Evolutionary conservation across 208 protist species (phyloP).

Genomic region (Crithidia acanthocephali): DNA sequence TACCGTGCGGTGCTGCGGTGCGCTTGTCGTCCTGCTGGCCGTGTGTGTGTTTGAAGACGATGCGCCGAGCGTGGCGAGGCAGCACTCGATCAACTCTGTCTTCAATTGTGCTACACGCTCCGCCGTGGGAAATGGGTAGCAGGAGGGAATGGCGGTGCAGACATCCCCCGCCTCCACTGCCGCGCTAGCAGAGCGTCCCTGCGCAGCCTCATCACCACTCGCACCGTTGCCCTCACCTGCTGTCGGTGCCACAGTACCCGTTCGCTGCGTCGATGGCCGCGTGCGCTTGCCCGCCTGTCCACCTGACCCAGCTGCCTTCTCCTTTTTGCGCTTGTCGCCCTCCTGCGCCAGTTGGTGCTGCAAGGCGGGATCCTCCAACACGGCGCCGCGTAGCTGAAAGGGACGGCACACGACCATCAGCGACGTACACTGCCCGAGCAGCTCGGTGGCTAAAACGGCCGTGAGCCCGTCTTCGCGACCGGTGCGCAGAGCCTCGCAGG

Average conservation of each 20-base stretch:
- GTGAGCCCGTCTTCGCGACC: conserved; percentile 27
- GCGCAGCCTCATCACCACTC: not conserved
- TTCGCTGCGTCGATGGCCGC: conserved; percentile 24
- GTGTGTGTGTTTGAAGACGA: not conserved
- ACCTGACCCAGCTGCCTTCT: not conserved
- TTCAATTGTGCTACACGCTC: conserved; percentile 19
- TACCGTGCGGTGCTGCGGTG: conserved; percentile 12
- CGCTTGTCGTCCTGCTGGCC: not conserved
- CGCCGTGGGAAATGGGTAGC: conserved; percentile 24
- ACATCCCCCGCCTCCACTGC: not conserved
- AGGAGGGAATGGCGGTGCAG: conserved; percentile 22
- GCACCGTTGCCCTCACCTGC: not conserved
- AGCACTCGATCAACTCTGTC: conserved; percentile 19
- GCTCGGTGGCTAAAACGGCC: conserved; percentile 39
- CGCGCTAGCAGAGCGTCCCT: not conserved
- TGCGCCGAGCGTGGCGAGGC: conserved; percentile 18
- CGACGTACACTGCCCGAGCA: conserved; percentile 43
- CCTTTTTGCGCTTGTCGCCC: conserved; percentile 3
- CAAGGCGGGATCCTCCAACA: conserved; percentile 10
- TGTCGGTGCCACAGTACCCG: not conserved
- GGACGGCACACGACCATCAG: conserved; percentile 40
- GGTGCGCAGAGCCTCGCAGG: conserved; percentile 34
- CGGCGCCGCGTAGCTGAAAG: conserved; percentile 25
- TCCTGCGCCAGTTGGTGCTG: not conserved
- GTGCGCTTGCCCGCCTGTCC: conserved; percentile 1